These are phyloP conservation scores for Grosmannia penicillata DNA, from an alignment of 2,329 filamentous ascomycete species.

Conservation along the genomic window DNA sequence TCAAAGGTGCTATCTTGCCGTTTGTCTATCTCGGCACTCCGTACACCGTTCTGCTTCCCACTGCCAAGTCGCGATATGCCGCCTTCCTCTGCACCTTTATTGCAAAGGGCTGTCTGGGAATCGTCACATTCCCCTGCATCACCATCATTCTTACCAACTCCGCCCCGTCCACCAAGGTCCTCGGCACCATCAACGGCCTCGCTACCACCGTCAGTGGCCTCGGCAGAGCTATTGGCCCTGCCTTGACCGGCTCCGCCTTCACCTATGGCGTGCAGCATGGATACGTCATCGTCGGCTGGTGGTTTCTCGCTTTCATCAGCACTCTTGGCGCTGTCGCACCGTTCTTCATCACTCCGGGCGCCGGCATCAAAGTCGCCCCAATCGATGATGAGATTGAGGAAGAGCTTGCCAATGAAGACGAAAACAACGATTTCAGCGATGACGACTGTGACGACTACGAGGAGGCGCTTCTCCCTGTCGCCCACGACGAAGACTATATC, in stretches of 20 bases:
- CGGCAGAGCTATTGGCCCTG: slow-evolving; percentile 67
- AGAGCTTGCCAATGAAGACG: slow-evolving; percentile 8
- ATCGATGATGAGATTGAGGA: slow-evolving; percentile 18
- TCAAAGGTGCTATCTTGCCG: slow-evolving; percentile 47
- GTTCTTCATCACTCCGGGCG: slow-evolving; percentile 59
- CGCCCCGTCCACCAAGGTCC: slow-evolving; percentile 55
- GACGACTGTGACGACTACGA: slow-evolving; percentile 7
- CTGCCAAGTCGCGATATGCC: slow-evolving; percentile 33
- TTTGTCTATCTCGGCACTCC: slow-evolving; percentile 69
- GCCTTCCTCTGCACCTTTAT: slow-evolving; percentile 56
- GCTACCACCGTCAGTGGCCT: slow-evolving; percentile 72
- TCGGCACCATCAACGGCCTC: slow-evolving; percentile 84
- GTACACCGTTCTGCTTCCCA: slow-evolving; percentile 53
- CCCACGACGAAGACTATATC: slow-evolving; percentile 1
- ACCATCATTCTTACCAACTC: slow-evolving; percentile 88
- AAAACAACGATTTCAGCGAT: background rate
- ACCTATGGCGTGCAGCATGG: slow-evolving; percentile 60
- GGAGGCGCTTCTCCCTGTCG: slow-evolving; percentile 4
- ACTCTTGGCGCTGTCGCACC: slow-evolving; percentile 54
- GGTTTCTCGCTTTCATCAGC: slow-evolving; percentile 53
- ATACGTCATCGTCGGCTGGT: slow-evolving; percentile 70
- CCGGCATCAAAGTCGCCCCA: slow-evolving; percentile 42
- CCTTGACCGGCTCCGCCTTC: slow-evolving; percentile 57
- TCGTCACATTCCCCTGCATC: slow-evolving; percentile 77
- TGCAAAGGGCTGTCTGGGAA: slow-evolving; percentile 58